Percentiles rank a stretch among this genome's conserved stretches.
These are phyloP conservation scores for Jackrogersella multiformis DNA, from an alignment of 495 filamentous ascomycete genomes.

Conservation along the genomic window DNA sequence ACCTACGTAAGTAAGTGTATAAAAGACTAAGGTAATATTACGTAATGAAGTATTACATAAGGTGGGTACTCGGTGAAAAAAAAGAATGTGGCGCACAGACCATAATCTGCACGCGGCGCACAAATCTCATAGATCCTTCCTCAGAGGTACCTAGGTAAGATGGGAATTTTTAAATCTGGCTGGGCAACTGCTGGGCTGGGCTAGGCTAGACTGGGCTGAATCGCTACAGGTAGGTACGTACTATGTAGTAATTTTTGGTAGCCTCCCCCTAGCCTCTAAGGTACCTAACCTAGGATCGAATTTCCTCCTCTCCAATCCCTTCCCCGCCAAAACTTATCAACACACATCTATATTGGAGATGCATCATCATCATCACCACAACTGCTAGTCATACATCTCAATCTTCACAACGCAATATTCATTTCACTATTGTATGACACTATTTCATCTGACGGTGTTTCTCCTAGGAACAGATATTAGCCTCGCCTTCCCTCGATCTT, in stretches of 20 bases:
- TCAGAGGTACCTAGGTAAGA: background rate
- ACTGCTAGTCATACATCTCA: background rate
- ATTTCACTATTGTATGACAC: slow-evolving; percentile 28
- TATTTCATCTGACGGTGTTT: slow-evolving; percentile 19
- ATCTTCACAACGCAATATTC: slow-evolving; percentile 9
- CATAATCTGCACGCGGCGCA: background rate
- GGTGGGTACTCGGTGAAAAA: no score
- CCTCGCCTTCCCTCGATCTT: background rate
- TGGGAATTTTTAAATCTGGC: slow-evolving; percentile 11
- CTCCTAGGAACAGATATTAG: background rate
- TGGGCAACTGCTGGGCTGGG: background rate
- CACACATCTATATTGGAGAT: slow-evolving; percentile 6
- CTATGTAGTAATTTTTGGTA: slow-evolving; percentile 29
- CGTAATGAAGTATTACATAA: no score
- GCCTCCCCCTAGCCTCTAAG: slow-evolving; percentile 34
- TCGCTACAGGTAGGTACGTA: background rate
- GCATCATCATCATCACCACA: slow-evolving; percentile 18
- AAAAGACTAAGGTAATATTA: no score
- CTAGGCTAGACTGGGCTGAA: slow-evolving; percentile 42
- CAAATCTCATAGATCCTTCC: background rate
- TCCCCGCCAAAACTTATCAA: slow-evolving; percentile 38
- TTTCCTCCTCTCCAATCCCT: slow-evolving; percentile 21
- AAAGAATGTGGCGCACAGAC: slow-evolving; percentile 6
- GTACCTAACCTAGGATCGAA: no score
- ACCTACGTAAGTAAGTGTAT: no score